These are phyloP conservation scores for Brasilioporus rufonigricans DNA, from an alignment of 768 basidiomycete genomes.

Conservation along the genomic window DNA sequence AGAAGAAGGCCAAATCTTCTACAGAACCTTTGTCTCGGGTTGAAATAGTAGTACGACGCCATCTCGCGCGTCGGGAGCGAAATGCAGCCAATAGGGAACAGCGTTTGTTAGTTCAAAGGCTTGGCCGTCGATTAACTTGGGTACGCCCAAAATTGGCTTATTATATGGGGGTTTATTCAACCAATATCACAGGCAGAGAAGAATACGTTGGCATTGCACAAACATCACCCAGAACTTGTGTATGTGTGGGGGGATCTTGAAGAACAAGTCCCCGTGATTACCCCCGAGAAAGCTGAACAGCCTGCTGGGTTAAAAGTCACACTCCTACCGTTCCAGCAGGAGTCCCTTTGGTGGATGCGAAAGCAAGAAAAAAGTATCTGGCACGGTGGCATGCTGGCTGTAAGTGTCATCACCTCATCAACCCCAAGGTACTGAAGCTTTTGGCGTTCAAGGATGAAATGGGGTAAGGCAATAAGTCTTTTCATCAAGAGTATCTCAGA, in stretches of 20 bases:
- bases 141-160: conserved; percentile 38
- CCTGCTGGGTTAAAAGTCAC: conserved; percentile 81
- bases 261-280: conserved; percentile 53
- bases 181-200: conserved; percentile 63
- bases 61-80: conserved; percentile 22
- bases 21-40: conserved; percentile 4
- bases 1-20: conserved; percentile 11
- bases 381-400: conserved; percentile 91
- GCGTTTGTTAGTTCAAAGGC: conserved; percentile 44
- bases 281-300: conserved; percentile 71
- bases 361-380: conserved; percentile 86
- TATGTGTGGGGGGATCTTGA: conserved; percentile 89
- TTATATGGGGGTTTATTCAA: conserved; percentile 5
- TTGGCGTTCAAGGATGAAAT: conserved; percentile 67
- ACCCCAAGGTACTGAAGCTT: conserved; percentile 6
- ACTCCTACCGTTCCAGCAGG: conserved; percentile 92
- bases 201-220: conserved; percentile 56
- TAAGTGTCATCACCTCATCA: conserved; percentile 35
- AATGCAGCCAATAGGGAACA: conserved; percentile 46
- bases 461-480: conserved; percentile 54
- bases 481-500: conserved; percentile 3
- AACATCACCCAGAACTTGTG: conserved; percentile 75
- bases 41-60: conserved; percentile 9
- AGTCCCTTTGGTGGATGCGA: conserved; percentile 95
- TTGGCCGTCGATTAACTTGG: conserved; percentile 75